A percentile compares a stretch with the other conserved stretches of the same genome.
Conservation (phyloP, 495 filamentous ascomycete species). For the Tuber umbilicatum region DNA sequence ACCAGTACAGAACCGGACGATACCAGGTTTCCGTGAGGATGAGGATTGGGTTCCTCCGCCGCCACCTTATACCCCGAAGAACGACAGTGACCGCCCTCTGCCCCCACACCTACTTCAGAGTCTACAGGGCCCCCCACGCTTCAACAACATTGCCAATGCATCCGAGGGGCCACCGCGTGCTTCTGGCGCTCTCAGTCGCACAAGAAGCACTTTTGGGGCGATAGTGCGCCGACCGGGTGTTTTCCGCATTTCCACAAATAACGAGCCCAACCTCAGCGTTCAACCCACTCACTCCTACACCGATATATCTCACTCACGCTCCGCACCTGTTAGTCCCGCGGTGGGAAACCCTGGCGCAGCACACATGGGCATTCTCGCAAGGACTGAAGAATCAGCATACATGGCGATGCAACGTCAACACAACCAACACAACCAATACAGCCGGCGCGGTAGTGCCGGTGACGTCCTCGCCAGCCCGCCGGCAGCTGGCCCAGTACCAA, state of each 20-base stretch:
- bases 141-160: background rate
- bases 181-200: constrained; percentile 22
- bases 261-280: constrained; percentile 12
- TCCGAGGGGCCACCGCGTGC: constrained; percentile 26
- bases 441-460: constrained; percentile 23
- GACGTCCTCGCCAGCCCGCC: constrained; percentile 17
- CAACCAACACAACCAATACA: background rate
- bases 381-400: constrained; percentile 22
- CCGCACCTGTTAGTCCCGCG: constrained; percentile 37
- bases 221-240: constrained; percentile 35
- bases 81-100: constrained; percentile 52
- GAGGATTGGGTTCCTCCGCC: constrained; percentile 91
- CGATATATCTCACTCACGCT: constrained; percentile 29
- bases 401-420: constrained; percentile 18
- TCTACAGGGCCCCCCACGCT: constrained; percentile 40
- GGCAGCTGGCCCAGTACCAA: constrained; percentile 11
- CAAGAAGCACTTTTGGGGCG: constrained; percentile 27
- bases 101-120: constrained; percentile 42
- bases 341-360: constrained; percentile 11
- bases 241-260: constrained; percentile 19
- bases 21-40: constrained; percentile 51
- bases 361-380: background rate
- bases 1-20: constrained; percentile 63
- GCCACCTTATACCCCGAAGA: constrained; percentile 72
- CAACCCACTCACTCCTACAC: constrained; percentile 15